phyloP scores from a whole-genome alignment of 139 green algal genomes.

The Chlamydomonas incerta region DNA sequence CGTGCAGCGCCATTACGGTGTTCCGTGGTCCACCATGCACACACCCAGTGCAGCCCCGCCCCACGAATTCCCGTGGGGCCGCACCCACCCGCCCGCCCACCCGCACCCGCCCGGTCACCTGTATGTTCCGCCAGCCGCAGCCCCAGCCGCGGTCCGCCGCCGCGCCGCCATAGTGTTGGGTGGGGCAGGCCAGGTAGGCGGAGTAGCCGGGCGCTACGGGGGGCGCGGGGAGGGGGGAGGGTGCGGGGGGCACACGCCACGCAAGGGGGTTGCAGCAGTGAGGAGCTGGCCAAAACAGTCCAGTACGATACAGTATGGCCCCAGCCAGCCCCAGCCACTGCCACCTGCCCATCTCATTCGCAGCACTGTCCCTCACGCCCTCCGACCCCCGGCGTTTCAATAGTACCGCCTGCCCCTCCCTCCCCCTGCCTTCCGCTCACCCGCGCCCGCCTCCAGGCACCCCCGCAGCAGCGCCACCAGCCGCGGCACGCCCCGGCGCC shows the following conservation, averaged over 20 bases:
- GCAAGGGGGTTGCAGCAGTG: neutral
- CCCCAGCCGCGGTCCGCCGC: constrained; percentile 71
- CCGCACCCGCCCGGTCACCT: too few relatives aligned
- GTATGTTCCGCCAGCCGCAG: constrained; percentile 89
- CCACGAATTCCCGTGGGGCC: too few relatives aligned
- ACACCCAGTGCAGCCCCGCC: too few relatives aligned
- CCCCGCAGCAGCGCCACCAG: neutral
- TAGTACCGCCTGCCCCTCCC: neutral
- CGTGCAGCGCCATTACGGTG: too few relatives aligned
- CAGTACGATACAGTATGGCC: too few relatives aligned
- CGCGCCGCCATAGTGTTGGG: constrained; percentile 53
- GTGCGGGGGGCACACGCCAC: neutral
- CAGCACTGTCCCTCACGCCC: too few relatives aligned
- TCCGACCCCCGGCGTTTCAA: too few relatives aligned
- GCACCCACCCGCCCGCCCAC: too few relatives aligned
- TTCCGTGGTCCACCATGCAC: too few relatives aligned
- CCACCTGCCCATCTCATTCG: too few relatives aligned
- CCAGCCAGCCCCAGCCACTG: too few relatives aligned
- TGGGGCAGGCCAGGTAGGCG: constrained; percentile 42
- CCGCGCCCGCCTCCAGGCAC: neutral
- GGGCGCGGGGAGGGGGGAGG: neutral
- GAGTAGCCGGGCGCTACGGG: neutral
- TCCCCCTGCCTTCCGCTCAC: neutral
- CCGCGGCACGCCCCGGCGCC: neutral
- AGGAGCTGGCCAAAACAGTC: too few relatives aligned